Conservation (phyloP, 2,329 filamentous ascomycete genomes). For the Colletotrichum sp. region DNA sequence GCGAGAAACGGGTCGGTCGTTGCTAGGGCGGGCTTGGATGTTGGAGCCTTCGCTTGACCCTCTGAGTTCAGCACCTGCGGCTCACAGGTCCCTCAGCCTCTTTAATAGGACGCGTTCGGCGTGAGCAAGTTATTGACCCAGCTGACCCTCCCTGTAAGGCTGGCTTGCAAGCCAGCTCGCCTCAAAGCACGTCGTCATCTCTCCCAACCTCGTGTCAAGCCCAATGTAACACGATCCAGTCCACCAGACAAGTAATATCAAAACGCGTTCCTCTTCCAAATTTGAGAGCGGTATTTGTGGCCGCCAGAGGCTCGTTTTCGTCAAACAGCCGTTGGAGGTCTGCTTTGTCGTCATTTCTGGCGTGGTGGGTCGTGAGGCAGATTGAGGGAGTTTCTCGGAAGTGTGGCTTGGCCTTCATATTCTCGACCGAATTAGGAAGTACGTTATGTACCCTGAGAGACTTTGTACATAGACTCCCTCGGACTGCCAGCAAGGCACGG, state of each 20-base stretch:
- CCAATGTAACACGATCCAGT: background rate
- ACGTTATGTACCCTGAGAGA: background rate
- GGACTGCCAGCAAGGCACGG: background rate
- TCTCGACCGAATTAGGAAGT: background rate
- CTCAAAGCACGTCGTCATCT: background rate
- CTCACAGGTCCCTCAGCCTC: background rate
- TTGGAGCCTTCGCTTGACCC: background rate
- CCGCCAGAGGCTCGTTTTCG: background rate
- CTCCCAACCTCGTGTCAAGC: background rate
- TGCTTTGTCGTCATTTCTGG: background rate
- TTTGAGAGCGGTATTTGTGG: background rate
- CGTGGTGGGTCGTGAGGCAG: background rate
- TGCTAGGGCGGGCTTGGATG: background rate
- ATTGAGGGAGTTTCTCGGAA: constrained; percentile 11
- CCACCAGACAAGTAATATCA: background rate
- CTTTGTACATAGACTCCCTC: background rate
- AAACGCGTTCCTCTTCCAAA: background rate
- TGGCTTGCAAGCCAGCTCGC: background rate
- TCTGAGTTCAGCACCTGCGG: background rate
- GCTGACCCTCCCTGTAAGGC: background rate
- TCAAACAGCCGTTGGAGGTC: background rate
- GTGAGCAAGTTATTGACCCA: background rate
- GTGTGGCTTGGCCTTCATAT: background rate
- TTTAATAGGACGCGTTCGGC: background rate
- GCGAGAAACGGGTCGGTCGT: background rate